Evolutionary conservation across 768 basidiomycete species (phyloP).

Genomic region (Trametes villosa): DNA sequence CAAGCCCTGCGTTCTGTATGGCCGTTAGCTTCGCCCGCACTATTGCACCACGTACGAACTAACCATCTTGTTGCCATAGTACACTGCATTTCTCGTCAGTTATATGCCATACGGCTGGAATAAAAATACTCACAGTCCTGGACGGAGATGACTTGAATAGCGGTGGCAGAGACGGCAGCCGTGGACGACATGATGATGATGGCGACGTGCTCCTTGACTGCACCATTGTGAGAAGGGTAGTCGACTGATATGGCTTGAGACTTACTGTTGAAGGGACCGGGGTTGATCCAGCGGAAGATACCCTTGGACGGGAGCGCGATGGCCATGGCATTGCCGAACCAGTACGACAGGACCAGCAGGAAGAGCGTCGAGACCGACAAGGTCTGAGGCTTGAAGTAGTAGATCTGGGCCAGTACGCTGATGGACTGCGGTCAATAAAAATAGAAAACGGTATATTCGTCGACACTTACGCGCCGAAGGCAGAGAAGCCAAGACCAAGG

Average conservation of each 20-base stretch:
- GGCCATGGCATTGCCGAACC: slow-evolving; percentile 51
- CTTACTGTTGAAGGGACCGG: slow-evolving; percentile 44
- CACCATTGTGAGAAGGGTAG: background rate
- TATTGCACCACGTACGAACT: too few relatives aligned
- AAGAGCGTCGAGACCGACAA: slow-evolving; percentile 53
- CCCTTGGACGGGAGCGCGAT: slow-evolving; percentile 35
- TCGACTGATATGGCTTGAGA: slow-evolving; percentile 11
- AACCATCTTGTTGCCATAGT: slow-evolving; percentile 45
- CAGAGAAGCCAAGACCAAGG: slow-evolving; percentile 56
- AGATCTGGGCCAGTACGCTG: slow-evolving; percentile 39
- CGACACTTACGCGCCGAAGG: slow-evolving; percentile 53
- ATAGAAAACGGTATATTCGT: background rate
- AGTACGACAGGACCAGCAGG: slow-evolving; percentile 55
- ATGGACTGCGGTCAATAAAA: background rate
- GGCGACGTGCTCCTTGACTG: slow-evolving; percentile 42
- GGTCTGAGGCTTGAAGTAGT: slow-evolving; percentile 52
- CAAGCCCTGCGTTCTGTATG: slow-evolving; percentile 32
- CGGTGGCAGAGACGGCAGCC: slow-evolving; percentile 37
- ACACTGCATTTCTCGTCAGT: slow-evolving; percentile 25
- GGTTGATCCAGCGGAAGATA: slow-evolving; percentile 40
- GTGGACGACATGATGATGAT: slow-evolving; percentile 43
- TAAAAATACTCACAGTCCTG: slow-evolving; percentile 32
- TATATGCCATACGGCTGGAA: background rate
- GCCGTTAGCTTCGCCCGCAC: background rate
- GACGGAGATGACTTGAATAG: slow-evolving; percentile 39